These are phyloP conservation scores for Mycena chlorophos DNA, from an alignment of 768 basidiomycete genomes.

Conservation along the genomic window DNA sequence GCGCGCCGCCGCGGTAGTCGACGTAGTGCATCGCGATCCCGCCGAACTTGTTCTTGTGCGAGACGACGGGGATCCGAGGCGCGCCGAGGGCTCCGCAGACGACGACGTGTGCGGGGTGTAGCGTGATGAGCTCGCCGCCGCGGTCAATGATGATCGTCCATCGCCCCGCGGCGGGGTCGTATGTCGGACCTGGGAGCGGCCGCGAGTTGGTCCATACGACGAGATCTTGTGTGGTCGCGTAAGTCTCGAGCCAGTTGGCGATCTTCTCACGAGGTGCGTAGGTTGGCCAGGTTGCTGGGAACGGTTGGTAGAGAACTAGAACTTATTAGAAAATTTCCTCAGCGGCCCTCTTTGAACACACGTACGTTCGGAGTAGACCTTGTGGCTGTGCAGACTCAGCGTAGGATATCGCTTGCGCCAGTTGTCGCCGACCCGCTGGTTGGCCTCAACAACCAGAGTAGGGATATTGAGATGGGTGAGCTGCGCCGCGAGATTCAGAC, in stretches of 20 bases:
- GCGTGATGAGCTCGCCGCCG: constrained; percentile 28
- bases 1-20: constrained; percentile 28
- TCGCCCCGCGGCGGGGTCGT: constrained; percentile 28
- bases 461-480: constrained; percentile 42
- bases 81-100: constrained; percentile 38
- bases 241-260: constrained; percentile 47
- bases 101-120: constrained; percentile 43
- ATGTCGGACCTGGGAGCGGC: constrained; percentile 33
- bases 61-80: constrained; percentile 32
- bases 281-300: constrained; percentile 40
- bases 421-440: constrained; percentile 38
- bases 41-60: constrained; percentile 28
- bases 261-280: constrained; percentile 44
- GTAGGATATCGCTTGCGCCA: constrained; percentile 47
- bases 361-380: constrained; percentile 21
- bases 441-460: constrained; percentile 39
- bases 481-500: constrained; percentile 44
- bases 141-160: constrained; percentile 37
- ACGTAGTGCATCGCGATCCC: constrained; percentile 36
- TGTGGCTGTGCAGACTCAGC: constrained; percentile 44
- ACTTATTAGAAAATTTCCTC: constrained; percentile 1
- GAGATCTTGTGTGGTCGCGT: constrained; percentile 41
- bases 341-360: constrained; percentile 4
- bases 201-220: constrained; percentile 43
- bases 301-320: constrained; percentile 40